A percentile compares a stretch with the other conserved stretches of the same genome.
Evolutionary conservation across 176 grass and related monocot genomes (phyloP).

Genomic region (Coix lacrymajobi): DNA sequence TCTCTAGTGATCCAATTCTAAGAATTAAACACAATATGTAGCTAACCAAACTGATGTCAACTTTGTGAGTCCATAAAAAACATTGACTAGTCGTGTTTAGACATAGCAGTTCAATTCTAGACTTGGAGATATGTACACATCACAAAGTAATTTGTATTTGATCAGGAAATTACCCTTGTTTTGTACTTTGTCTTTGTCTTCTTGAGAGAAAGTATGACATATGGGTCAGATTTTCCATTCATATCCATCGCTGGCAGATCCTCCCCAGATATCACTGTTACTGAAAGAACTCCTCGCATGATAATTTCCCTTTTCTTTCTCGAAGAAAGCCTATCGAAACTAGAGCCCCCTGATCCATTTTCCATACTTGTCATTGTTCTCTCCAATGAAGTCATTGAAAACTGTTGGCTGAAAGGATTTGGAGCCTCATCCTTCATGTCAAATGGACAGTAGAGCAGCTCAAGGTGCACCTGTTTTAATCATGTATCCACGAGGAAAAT

Average conservation of each 20-base stretch:
- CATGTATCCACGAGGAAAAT: conserved; percentile 6
- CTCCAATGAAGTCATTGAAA: conserved; percentile 89
- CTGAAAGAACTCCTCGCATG: conserved; percentile 76
- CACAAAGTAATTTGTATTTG: conserved; percentile 1
- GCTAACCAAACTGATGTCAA: not conserved
- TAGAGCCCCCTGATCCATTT: conserved; percentile 56
- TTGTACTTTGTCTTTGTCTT: conserved; percentile 91
- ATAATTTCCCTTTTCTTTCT: conserved; percentile 87
- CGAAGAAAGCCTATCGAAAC: conserved; percentile 36
- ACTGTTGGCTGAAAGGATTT: conserved; percentile 76
- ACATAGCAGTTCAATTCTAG: conserved; percentile 4
- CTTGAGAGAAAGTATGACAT: conserved; percentile 79
- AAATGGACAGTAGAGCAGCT: conserved; percentile 79
- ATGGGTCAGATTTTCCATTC: conserved; percentile 85
- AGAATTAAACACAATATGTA: not conserved
- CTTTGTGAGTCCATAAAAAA: not conserved
- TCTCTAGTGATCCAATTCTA: not conserved
- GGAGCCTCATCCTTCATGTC: conserved; percentile 59
- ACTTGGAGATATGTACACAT: not conserved
- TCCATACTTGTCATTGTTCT: conserved; percentile 53
- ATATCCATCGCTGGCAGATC: conserved; percentile 92
- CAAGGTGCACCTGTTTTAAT: conserved; percentile 74
- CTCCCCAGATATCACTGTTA: conserved; percentile 77
- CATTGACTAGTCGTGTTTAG: not conserved
- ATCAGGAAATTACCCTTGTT: conserved; percentile 73